Conservation (phyloP, 148 eudicot species). For the Dysphania ambrosioides region DNA sequence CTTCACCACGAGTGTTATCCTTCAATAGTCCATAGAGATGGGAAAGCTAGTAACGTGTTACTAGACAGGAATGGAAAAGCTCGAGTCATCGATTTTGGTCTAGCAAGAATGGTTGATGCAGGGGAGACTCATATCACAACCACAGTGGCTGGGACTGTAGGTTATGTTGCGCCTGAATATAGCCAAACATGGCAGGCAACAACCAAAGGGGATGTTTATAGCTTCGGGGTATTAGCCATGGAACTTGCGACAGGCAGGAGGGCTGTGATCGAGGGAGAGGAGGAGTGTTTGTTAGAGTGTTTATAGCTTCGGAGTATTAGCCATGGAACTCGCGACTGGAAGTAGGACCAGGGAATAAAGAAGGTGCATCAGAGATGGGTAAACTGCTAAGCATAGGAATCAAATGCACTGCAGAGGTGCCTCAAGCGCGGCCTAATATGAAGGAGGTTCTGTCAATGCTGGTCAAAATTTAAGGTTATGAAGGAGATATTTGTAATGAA, state of each 20-base stretch:
- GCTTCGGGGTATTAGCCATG: slow-evolving; percentile 86
- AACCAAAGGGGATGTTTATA: slow-evolving; percentile 93
- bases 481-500: slow-evolving; percentile 16
- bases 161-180: slow-evolving; percentile 94
- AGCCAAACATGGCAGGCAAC: slow-evolving; percentile 96
- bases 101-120: slow-evolving; percentile 67
- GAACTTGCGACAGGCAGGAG: slow-evolving; percentile 90
- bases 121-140: slow-evolving; percentile 84
- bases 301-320: slow-evolving; percentile 66
- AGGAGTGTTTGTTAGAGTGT: slow-evolving; percentile 88
- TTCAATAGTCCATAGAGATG: slow-evolving; percentile 80
- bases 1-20: slow-evolving; percentile 89
- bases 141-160: slow-evolving; percentile 89
- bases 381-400: slow-evolving; percentile 64
- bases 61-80: slow-evolving; percentile 74
- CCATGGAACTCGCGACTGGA: slow-evolving; percentile 46
- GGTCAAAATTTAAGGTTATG: slow-evolving; percentile 39
- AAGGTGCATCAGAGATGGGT: slow-evolving; percentile 59
- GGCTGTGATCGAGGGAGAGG: slow-evolving; percentile 79
- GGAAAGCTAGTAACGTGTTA: slow-evolving; percentile 88
- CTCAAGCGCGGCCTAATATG: slow-evolving; percentile 86
- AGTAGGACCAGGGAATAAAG: slow-evolving; percentile 38
- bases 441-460: slow-evolving; percentile 80
- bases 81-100: slow-evolving; percentile 82
- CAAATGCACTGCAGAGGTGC: slow-evolving; percentile 65